A percentile compares a stretch with the other conserved stretches of the same genome.
Conservation (phyloP, 1,139 yeast species). For the Yamadazyma triangularis region DNA sequence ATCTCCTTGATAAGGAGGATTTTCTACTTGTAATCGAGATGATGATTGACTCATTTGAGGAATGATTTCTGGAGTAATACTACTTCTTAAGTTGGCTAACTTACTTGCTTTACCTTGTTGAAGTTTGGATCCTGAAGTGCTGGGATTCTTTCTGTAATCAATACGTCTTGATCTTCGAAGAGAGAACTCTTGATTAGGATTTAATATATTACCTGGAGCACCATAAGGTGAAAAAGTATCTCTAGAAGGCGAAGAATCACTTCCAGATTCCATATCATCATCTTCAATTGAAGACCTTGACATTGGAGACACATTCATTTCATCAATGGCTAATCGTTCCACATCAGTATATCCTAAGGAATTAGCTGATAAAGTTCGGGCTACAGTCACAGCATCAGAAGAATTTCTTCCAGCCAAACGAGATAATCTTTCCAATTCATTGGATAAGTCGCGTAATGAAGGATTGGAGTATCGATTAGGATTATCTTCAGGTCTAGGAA, state of each 20-base stretch:
- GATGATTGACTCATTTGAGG: not conserved
- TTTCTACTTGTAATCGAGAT: not conserved
- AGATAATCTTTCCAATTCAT: constrained; percentile 61
- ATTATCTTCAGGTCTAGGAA: constrained; percentile 4
- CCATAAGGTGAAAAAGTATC: constrained; percentile 12
- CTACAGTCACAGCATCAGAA: constrained; percentile 69
- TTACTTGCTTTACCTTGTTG: constrained; percentile 28
- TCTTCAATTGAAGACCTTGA: constrained; percentile 2
- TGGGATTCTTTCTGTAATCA: constrained; percentile 31
- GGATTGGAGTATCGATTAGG: constrained; percentile 37
- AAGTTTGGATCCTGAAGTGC: constrained; percentile 22
- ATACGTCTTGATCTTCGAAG: constrained; percentile 39
- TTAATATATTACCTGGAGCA: constrained; percentile 7
- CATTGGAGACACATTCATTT: constrained; percentile 20
- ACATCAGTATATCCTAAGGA: constrained; percentile 55
- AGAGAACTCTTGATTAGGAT: constrained; percentile 24
- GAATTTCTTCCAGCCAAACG: constrained; percentile 71
- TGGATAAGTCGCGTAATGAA: constrained; percentile 62
- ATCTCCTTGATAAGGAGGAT: not conserved
- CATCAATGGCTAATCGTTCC: constrained; percentile 45
- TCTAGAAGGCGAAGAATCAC: constrained; percentile 15
- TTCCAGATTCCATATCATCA: constrained; percentile 7
- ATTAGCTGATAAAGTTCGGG: constrained; percentile 62
- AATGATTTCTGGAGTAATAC: constrained; percentile 3
- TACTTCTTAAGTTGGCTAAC: constrained; percentile 29